Conservation (phyloP, 1,284 basidiomycete genomes). For the Stereum hirsutum region DNA sequence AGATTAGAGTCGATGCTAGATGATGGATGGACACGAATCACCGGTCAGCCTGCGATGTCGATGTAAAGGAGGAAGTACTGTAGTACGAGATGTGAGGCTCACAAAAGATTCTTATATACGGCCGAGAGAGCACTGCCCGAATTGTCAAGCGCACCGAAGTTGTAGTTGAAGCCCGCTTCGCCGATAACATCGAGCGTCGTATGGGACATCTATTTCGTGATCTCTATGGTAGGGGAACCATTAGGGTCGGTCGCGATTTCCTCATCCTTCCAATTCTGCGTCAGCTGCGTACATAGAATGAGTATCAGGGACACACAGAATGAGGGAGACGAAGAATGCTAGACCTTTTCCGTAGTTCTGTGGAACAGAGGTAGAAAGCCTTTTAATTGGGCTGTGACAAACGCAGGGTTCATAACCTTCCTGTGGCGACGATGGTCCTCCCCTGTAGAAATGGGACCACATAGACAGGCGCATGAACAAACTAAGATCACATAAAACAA, state of each 20-base stretch:
- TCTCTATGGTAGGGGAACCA: conserved; percentile 5
- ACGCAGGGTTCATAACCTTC: conserved; percentile 19
- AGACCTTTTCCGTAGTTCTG: neutral
- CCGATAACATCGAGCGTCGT: conserved; percentile 16
- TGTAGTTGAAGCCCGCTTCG: conserved; percentile 14
- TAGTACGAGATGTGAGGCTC: neutral
- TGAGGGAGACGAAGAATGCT: conserved; percentile 1
- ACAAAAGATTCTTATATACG: conserved; percentile 13
- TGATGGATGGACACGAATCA: neutral
- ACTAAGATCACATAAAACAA: neutral
- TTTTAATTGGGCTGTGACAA: conserved; percentile 10
- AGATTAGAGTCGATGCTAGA: conserved; percentile 13
- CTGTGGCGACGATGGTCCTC: conserved; percentile 20
- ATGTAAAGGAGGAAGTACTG: neutral
- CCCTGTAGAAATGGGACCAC: conserved; percentile 4
- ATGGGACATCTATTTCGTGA: conserved; percentile 10
- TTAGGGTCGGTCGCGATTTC: conserved; percentile 1
- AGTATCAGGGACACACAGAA: conserved; percentile 1
- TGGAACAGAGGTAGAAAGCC: conserved; percentile 13
- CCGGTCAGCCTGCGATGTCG: neutral
- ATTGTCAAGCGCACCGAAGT: conserved; percentile 15
- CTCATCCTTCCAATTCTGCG: conserved; percentile 8
- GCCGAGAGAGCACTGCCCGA: conserved; percentile 7
- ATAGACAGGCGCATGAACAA: neutral
- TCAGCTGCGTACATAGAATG: neutral